Evolutionary conservation across 164 flowering plant genomes (phyloP).

Genomic region (Tetracentron sinense): DNA sequence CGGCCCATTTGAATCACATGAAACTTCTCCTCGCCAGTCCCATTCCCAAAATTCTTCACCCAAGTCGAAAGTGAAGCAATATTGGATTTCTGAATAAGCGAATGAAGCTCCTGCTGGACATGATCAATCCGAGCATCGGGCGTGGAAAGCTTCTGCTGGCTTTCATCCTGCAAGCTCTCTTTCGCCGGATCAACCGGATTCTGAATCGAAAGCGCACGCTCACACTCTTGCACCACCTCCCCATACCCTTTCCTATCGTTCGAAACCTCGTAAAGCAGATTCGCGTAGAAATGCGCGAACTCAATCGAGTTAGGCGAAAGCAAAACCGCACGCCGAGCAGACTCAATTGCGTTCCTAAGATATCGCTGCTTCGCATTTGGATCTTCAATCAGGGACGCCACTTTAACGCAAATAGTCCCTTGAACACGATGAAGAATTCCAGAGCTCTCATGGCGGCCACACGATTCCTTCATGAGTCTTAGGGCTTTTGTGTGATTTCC

Average conservation of each 20-base stretch:
- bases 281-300: constrained; percentile 83
- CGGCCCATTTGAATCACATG: constrained; percentile 76
- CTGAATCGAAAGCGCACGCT: constrained; percentile 65
- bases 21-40: constrained; percentile 82
- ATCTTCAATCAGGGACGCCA: constrained; percentile 77
- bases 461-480: constrained; percentile 74
- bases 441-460: constrained; percentile 35
- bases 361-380: constrained; percentile 59
- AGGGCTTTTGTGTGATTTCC: constrained; percentile 93
- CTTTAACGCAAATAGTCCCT: constrained; percentile 72
- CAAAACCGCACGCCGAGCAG: constrained; percentile 54
- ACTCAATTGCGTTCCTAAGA: constrained; percentile 62
- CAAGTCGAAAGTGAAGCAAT: constrained; percentile 76
- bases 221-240: constrained; percentile 81
- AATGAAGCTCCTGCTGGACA: constrained; percentile 67
- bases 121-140: constrained; percentile 59
- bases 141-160: constrained; percentile 53
- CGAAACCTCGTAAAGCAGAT: constrained; percentile 70
- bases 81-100: constrained; percentile 69
- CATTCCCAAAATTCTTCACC: constrained; percentile 75
- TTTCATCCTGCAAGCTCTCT: constrained; percentile 86
- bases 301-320: constrained; percentile 78
- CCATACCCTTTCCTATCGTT: constrained; percentile 73
- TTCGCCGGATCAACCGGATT: constrained; percentile 84
- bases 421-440: constrained; percentile 72